Conservation (phyloP, 2,329 filamentous ascomycete genomes). For the Falciphora oryzae region DNA sequence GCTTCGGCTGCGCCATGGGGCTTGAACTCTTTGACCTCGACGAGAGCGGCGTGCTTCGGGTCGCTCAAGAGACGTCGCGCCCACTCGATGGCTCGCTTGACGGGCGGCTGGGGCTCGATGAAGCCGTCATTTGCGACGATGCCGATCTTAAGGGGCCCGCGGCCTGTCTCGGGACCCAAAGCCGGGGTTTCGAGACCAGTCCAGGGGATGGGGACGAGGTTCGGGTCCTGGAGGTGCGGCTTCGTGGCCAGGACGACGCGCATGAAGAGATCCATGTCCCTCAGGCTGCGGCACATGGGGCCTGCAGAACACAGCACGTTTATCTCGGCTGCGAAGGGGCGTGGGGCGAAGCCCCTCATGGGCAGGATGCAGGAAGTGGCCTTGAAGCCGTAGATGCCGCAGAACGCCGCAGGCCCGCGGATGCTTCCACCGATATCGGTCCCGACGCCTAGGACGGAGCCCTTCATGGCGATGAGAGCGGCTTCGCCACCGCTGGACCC, state of each 20-base stretch:
- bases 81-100: constrained; percentile 45
- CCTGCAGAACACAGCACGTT: constrained; percentile 27
- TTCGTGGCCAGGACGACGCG: constrained; percentile 41
- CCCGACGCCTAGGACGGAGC: constrained; percentile 42
- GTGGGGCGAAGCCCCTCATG: not conserved
- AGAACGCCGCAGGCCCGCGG: constrained; percentile 24
- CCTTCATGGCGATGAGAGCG: constrained; percentile 53
- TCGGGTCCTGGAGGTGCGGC: constrained; percentile 53
- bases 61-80: constrained; percentile 30
- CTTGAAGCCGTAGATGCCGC: constrained; percentile 28
- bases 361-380: constrained; percentile 27
- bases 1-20: constrained; percentile 26
- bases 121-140: constrained; percentile 61
- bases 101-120: constrained; percentile 60
- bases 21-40: constrained; percentile 31
- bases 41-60: not conserved
- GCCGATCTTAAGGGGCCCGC: constrained; percentile 44
- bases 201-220: constrained; percentile 56
- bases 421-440: constrained; percentile 30
- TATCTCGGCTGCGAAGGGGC: not conserved
- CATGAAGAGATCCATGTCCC: constrained; percentile 50
- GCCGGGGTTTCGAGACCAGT: constrained; percentile 21
- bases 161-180: constrained; percentile 23
- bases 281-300: constrained; percentile 50
- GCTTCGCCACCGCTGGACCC: constrained; percentile 64